phyloP scores from a whole-genome alignment of 2,329 filamentous ascomycete genomes.

The Plenodomus biglobosus region DNA sequence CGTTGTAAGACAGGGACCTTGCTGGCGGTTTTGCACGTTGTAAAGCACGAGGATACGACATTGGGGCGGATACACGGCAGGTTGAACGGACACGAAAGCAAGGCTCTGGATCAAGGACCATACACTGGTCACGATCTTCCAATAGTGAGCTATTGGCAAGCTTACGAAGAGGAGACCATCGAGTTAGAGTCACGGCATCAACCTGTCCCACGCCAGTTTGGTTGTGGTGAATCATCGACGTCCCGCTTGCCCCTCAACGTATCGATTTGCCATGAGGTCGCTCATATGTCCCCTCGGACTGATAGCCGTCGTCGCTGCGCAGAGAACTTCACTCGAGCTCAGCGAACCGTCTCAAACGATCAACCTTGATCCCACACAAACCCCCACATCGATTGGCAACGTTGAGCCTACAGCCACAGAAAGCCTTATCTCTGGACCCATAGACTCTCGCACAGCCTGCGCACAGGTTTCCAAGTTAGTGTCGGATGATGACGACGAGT shows the following conservation, averaged over 20 bases:
- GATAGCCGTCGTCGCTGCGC: slow-evolving; percentile 4
- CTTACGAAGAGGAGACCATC: too few relatives aligned
- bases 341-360: slow-evolving; percentile 6
- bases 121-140: too few relatives aligned
- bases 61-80: too few relatives aligned
- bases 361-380: slow-evolving; percentile 11
- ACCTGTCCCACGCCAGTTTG: not conserved
- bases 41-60: too few relatives aligned
- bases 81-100: too few relatives aligned
- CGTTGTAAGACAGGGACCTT: not conserved
- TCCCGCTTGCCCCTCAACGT: not conserved
- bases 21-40: too few relatives aligned
- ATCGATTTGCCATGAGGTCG: slow-evolving; percentile 2
- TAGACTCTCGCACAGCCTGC: slow-evolving; percentile 35
- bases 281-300: slow-evolving; percentile 4
- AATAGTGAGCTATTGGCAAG: too few relatives aligned
- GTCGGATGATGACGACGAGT: slow-evolving; percentile 6
- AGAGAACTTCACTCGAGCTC: slow-evolving; percentile 3
- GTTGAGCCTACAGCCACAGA: slow-evolving; percentile 32
- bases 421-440: slow-evolving; percentile 28
- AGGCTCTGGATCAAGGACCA: too few relatives aligned
- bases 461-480: slow-evolving; percentile 27
- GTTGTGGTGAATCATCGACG: not conserved
- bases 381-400: slow-evolving; percentile 21
- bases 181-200: too few relatives aligned